Base-by-base conservation (phyloP, 495 filamentous ascomycete genomes). In the Penicillium daleae region DNA sequence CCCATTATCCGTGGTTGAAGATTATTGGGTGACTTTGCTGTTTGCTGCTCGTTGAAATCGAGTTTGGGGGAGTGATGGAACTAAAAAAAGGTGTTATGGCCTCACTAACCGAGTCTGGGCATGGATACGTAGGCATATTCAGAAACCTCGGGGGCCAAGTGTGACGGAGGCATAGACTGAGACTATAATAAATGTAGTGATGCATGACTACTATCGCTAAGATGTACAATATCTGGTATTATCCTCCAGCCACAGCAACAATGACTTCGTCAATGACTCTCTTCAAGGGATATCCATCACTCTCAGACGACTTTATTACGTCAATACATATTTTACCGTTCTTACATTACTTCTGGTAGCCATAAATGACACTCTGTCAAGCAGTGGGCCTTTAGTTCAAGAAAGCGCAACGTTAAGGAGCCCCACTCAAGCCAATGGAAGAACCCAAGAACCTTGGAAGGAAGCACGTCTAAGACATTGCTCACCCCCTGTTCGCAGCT, bases 371-470 rank as follows among this genome's bases (percentile, higher is more conserved):
- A 46, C 42, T 0, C 68, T 66, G 66, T 71, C 69, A 69, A 62
- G 4, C n/a, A 59, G 64, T 69, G 66, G 64, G 31, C 26, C 57
- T 51, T 17, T 29, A 13, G 13, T 27, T 62, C 64, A 53, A 55
- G 51, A 31, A 64, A 65, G 63, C 61, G 62, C 60, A 61, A 62
- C 66, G 64, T 68, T 68, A 69, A 67, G 40, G n/a, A 49, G 48
- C 60, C 61, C 57, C 62, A 62, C 64, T 57, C 39, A 69, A 68
- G 65, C 70, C 70, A 68, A 71, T 69, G 70, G 70, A 73, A 68
- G 65, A 63, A 61, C 56, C 70, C 55, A 71, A 71, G 68, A 69
- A 73, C 44, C 64, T 67, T 66, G 66, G 68, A 73, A 71, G 61
- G 48, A 70, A 68, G 60, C 57, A n/a, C 46, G 59, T 42, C 59